Percentiles rank a stretch among this genome's conserved stretches.
Conservation (phyloP, 2,329 filamentous ascomycete genomes). For the Penicillium sp. region DNA sequence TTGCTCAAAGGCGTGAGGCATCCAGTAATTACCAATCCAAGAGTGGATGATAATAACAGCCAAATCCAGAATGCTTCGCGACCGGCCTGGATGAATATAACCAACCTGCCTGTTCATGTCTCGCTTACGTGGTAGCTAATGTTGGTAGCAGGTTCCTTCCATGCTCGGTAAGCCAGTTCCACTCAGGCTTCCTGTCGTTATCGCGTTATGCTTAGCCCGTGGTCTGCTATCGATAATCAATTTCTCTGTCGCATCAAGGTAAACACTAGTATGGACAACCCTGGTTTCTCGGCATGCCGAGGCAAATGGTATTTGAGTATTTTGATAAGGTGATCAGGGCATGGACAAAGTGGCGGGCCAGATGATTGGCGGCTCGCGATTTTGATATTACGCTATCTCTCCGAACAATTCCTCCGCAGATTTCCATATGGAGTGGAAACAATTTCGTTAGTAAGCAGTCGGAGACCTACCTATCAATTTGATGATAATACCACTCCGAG, state of each 20-base stretch:
- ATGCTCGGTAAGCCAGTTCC: background rate
- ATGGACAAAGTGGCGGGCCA: background rate
- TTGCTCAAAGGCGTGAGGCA: background rate
- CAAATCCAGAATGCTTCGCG: background rate
- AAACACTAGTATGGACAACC: background rate
- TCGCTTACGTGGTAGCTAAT: too few species aligned
- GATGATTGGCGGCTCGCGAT: background rate
- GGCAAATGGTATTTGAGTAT: background rate
- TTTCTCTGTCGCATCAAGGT: background rate
- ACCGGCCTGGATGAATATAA: too few species aligned
- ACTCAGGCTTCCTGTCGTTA: background rate
- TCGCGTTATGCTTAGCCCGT: background rate
- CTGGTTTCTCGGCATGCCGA: background rate
- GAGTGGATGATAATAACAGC: background rate
- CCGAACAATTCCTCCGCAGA: background rate
- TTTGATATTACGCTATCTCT: conserved; percentile 6
- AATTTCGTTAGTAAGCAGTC: too few species aligned
- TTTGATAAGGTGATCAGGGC: background rate
- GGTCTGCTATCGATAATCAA: background rate
- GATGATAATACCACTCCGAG: background rate
- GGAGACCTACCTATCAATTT: background rate
- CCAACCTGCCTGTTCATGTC: too few species aligned
- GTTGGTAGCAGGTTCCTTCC: background rate
- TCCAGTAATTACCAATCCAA: background rate
- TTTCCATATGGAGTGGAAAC: background rate